Percentiles rank a stretch among this genome's conserved stretches.
Evolutionary conservation across 2,329 filamentous ascomycete species (phyloP).

Genomic region (Colletotrichum sidae): DNA sequence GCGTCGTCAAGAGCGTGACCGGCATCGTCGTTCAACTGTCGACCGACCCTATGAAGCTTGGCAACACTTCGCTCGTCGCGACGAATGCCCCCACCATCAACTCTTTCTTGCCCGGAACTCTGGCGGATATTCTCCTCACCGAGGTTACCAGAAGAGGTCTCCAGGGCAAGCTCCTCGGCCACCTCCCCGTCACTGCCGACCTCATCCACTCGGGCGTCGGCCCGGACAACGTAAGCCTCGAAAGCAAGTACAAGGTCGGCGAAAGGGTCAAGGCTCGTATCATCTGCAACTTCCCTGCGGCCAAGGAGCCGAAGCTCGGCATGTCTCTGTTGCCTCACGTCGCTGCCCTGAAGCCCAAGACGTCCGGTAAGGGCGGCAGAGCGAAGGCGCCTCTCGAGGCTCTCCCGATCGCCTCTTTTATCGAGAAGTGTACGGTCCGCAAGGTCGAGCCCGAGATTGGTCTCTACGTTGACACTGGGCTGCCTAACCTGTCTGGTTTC

Average conservation of each 20-base stretch:
- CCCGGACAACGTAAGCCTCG: conserved; percentile 75
- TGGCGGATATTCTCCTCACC: conserved; percentile 85
- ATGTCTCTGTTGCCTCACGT: conserved; percentile 91
- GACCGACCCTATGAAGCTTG: conserved; percentile 76
- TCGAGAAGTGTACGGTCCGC: conserved; percentile 82
- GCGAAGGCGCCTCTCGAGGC: conserved; percentile 64
- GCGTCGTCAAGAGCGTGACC: conserved; percentile 80
- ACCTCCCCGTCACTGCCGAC: conserved; percentile 91
- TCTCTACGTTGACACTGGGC: conserved; percentile 79
- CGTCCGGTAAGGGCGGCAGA: conserved; percentile 53
- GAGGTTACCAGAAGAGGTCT: conserved; percentile 82
- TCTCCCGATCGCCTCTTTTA: conserved; percentile 78
- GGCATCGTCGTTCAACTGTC: conserved; percentile 91
- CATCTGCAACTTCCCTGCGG: conserved; percentile 85
- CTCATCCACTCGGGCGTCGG: conserved; percentile 87
- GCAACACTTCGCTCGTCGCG: conserved; percentile 74
- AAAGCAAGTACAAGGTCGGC: conserved; percentile 83
- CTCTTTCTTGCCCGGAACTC: conserved; percentile 91
- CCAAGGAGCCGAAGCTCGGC: conserved; percentile 85
- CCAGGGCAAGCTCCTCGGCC: conserved; percentile 89
- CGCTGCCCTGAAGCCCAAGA: conserved; percentile 68
- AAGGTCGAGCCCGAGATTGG: conserved; percentile 85
- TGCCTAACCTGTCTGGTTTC: conserved; percentile 79
- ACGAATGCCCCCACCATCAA: conserved; percentile 87
- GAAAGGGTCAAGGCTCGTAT: conserved; percentile 87